A percentile compares a stretch with the other conserved stretches of the same genome.
These are phyloP conservation scores for Saccharomyces hybrid DNA, from an alignment of 1,139 yeast species.

Conservation along the genomic window DNA sequence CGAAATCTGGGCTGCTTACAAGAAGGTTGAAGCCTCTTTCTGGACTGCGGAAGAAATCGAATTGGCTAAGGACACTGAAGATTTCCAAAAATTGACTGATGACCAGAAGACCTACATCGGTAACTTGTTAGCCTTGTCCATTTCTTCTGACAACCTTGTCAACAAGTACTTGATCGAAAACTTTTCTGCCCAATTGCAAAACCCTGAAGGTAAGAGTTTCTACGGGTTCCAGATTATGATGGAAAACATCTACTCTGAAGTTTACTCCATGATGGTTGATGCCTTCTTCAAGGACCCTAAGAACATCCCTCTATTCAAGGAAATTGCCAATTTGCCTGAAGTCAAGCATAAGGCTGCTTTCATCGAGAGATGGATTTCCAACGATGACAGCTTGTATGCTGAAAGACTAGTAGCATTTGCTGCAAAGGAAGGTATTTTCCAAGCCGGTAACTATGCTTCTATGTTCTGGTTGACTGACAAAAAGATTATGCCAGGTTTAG, in stretches of 20 bases:
- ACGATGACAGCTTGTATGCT: conserved; percentile 77
- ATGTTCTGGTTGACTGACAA: conserved; percentile 97
- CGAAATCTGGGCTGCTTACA: conserved; percentile 98
- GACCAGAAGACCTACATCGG: conserved; percentile 88
- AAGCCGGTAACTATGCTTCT: conserved; percentile 95
- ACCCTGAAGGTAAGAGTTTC: conserved; percentile 97
- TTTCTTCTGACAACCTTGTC: conserved; percentile 96
- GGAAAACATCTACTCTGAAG: conserved; percentile 98
- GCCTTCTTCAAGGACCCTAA: conserved; percentile 91
- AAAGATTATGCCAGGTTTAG: conserved; percentile 97
- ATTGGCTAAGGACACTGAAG: conserved; percentile 79
- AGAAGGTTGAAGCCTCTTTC: conserved; percentile 97
- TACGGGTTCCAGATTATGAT: conserved; percentile 99
- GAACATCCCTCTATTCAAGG: conserved; percentile 79
- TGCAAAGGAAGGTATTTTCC: conserved; percentile 97
- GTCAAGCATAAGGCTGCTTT: conserved; percentile 95
- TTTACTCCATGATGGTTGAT: conserved; percentile 89
- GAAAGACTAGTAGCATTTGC: conserved; percentile 98
- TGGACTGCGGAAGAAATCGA: conserved; percentile 99
- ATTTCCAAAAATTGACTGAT: conserved; percentile 82
- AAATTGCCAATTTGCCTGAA: conserved; percentile 89
- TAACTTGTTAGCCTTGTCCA: conserved; percentile 93
- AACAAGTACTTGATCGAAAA: conserved; percentile 95
- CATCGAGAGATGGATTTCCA: conserved; percentile 95
- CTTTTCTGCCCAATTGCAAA: conserved; percentile 93